Evolutionary conservation across 129 eudicot species (phyloP), one percentile per base, ranked within the genome.

Genomic region (Flaveria brownii): DNA sequence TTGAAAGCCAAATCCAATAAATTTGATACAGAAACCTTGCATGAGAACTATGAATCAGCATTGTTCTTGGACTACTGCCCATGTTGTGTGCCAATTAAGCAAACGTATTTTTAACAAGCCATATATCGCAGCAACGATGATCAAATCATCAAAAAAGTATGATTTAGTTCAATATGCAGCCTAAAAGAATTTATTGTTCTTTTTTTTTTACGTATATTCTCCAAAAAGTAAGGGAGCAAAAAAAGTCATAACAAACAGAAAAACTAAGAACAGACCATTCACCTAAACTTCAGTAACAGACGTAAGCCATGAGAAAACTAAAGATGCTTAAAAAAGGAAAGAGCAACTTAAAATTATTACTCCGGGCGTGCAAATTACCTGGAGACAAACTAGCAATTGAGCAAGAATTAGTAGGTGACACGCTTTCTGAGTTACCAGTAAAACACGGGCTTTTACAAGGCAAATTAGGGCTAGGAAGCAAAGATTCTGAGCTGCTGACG

Each of bases 371-470:
- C 6, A 73, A 16, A 33, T 73, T 87, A 95, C 99, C 99, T 70
- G 89, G 91, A 12, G 97, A 91, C 41, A 91, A 89, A 80, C 95
- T 88, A 28, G 89, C 95, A 83, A 91, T 87, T 5, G 99, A 91
- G 69, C 93, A 95, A n/a, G 92, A 91, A 36, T 97, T 95, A 45
- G 89, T 80, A 23, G 97, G 97, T 23, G 97, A 95, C 36, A 87
- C 85, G 86, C 96, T 84, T 41, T 88, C 93, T 45, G 87, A 80
- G 72, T 70, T 78, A 52, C 81, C 88, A 16, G 69, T 60, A 23
- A 80, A 28, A 22, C 81, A 86, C 14, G 97, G 97, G 77, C 97
- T 89, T 86, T 84, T 85, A 65, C 77, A 85, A 61, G 81, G 73
- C 77, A 83, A 18, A 47, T 62, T 78, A 42, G 83, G 20, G 43